phyloP scores from a whole-genome alignment of 2,329 filamentous ascomycete species.

The Colletotrichum sidae region DNA sequence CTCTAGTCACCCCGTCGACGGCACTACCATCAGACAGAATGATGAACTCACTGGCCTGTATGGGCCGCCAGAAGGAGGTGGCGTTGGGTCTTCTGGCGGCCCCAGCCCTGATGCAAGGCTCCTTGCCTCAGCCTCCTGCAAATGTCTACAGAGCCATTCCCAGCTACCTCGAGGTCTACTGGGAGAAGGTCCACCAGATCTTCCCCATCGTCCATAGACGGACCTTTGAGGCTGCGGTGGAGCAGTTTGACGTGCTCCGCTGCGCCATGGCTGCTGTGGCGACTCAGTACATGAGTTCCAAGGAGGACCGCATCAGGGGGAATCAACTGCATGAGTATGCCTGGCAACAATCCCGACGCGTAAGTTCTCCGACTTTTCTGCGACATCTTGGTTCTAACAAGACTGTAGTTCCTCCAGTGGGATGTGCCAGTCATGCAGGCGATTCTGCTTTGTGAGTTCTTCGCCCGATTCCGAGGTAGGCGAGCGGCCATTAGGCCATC shows the following conservation, averaged over 20 bases:
- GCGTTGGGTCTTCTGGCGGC: slow-evolving; percentile 50
- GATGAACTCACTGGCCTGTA: slow-evolving; percentile 50
- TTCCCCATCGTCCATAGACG: slow-evolving; percentile 64
- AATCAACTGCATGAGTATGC: slow-evolving; percentile 64
- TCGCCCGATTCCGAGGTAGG: slow-evolving; percentile 65
- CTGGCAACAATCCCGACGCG: slow-evolving; percentile 60
- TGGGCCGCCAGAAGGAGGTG: slow-evolving; percentile 55
- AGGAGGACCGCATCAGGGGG: slow-evolving; percentile 62
- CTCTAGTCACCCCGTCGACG: slow-evolving; percentile 59
- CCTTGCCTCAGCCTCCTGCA: slow-evolving; percentile 45
- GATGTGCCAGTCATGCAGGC: slow-evolving; percentile 64
- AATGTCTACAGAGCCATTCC: slow-evolving; percentile 57
- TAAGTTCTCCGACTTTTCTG: slow-evolving; percentile 49
- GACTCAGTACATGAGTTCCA: slow-evolving; percentile 60
- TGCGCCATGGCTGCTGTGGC: slow-evolving; percentile 70
- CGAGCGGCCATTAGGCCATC: slow-evolving; percentile 61
- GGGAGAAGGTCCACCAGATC: slow-evolving; percentile 60
- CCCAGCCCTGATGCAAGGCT: slow-evolving; percentile 51
- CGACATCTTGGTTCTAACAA: slow-evolving; percentile 1
- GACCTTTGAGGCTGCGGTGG: slow-evolving; percentile 55
- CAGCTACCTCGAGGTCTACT: slow-evolving; percentile 64
- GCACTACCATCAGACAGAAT: slow-evolving; percentile 50
- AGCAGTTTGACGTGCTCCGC: slow-evolving; percentile 56
- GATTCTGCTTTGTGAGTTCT: slow-evolving; percentile 66
- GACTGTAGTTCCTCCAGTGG: slow-evolving; percentile 59